Conservation (phyloP, 257 asterid species). For the Hygrophila difformis region DNA sequence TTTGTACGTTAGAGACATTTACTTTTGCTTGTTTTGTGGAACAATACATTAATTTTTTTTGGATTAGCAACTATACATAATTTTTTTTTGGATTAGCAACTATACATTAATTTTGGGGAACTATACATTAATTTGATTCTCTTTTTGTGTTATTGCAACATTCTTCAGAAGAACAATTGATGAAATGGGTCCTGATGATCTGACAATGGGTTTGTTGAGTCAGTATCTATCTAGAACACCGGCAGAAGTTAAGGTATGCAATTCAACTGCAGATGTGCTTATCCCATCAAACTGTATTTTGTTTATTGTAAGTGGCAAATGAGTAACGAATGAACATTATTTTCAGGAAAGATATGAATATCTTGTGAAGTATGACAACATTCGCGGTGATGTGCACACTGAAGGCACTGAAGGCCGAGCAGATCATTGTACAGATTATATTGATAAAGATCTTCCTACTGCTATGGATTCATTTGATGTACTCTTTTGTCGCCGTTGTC, state of each 20-base stretch:
- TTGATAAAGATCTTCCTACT: conserved; percentile 80
- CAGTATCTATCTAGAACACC: conserved; percentile 64
- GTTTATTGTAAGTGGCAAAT: conserved; percentile 51
- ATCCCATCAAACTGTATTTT: conserved; percentile 38
- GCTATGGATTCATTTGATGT: conserved; percentile 92
- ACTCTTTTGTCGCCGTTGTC: conserved; percentile 90
- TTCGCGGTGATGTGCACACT: conserved; percentile 25
- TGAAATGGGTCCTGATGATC: conserved; percentile 51
- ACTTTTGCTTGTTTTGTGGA: no score
- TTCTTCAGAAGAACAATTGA: conserved; percentile 49
- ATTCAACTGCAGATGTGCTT: conserved; percentile 12
- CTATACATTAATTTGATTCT: no score
- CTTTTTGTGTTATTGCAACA: conserved; percentile 19
- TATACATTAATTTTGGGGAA: no score
- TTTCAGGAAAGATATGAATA: conserved; percentile 90
- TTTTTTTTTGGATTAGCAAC: no score
- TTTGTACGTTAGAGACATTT: no score
- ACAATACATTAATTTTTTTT: no score
- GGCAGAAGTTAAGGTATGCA: conserved; percentile 64
- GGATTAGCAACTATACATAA: no score
- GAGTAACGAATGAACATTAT: conserved; percentile 58
- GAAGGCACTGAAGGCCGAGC: conserved; percentile 40
- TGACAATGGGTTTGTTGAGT: conserved; percentile 53
- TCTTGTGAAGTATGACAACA: conserved; percentile 37
- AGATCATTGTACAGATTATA: conserved; percentile 52